phyloP scores from a whole-genome alignment of 2,329 filamentous ascomycete species.

The Colletotrichum higginsianum region DNA sequence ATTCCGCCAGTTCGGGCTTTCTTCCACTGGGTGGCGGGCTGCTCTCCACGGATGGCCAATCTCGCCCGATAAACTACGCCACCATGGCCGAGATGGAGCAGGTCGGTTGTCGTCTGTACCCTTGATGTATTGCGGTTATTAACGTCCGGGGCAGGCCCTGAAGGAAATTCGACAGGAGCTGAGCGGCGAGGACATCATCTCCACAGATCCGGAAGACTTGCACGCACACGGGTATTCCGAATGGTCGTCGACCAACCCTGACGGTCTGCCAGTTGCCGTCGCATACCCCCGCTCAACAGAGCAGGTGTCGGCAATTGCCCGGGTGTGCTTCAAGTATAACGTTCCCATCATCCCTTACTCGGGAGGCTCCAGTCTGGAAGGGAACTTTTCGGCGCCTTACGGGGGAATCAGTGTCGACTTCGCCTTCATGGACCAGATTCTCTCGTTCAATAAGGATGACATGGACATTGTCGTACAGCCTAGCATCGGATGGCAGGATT shows the following conservation, averaged over 20 bases:
- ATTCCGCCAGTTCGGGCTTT: conserved; percentile 26
- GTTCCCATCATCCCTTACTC: conserved; percentile 91
- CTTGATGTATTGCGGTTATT: conserved; percentile 1
- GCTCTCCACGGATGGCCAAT: conserved; percentile 48
- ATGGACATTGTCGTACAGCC: conserved; percentile 96
- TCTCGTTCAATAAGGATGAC: conserved; percentile 86
- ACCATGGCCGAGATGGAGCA: conserved; percentile 54
- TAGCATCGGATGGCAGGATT: conserved; percentile 90
- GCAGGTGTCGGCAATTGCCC: conserved; percentile 72
- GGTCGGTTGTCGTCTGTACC: conserved; percentile 39
- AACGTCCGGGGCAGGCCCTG: conserved; percentile 62
- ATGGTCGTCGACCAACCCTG: conserved; percentile 75
- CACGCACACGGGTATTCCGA: conserved; percentile 76
- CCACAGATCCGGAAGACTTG: conserved; percentile 74
- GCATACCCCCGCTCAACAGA: conserved; percentile 74
- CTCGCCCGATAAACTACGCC: conserved; percentile 54
- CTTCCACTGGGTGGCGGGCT: conserved; percentile 44
- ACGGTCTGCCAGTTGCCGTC: conserved; percentile 74
- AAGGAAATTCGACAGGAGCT: conserved; percentile 66
- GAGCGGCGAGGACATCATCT: conserved; percentile 69
- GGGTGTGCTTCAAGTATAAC: conserved; percentile 82
- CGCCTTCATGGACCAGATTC: conserved; percentile 85
- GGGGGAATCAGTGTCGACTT: conserved; percentile 94
- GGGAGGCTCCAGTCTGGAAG: conserved; percentile 88
- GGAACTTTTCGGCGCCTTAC: conserved; percentile 89